Base-by-base conservation (phyloP, 257 asterid species). In the Leonotis leonurus region DNA sequence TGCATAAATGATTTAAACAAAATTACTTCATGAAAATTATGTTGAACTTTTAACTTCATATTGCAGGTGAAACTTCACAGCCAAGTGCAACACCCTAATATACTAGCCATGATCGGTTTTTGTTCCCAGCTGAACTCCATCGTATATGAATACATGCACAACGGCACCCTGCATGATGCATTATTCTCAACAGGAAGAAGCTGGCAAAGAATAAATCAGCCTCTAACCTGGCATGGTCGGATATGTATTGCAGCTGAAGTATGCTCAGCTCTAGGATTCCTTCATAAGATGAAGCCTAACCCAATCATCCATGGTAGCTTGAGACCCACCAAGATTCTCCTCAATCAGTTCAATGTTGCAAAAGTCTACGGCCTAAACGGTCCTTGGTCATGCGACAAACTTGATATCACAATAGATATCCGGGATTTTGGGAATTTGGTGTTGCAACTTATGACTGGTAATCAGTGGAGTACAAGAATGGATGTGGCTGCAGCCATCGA, bases 271-370 rank as follows among this genome's bases (percentile, higher is more conserved):
- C 39, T 85, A 55, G 75, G 79, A 64, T 88, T 81, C 77, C 85
- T 85, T 32, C 96, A 88, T 73, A 75, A 61, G 69, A 76, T 78
- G 56, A 75, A 81, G 67, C 89, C 90, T 0, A 65, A 27, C 29
- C 88, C 94, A 2, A 45, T 82, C 1, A 67, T 69, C 53, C 96
- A 83, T 49, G 89, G 91, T 51, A 70, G 63, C 81, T 78, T 88
- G 62, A 77, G 75, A 32, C 79, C 87, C 53, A 83, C 89, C 68
- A 75, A 77, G 12, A 67, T 85, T 69, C 81, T 87, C 70, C 90
- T 87, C 26, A 89, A 83, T 56, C 17, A 60, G 51, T 64, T 77
- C 45, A 78, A 83, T 17, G 75, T 81, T 6, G 81, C 85, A 0
- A 83, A 75, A 60, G 43, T 88, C 30, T 8, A 64, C 37, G 83